Base-by-base conservation (phyloP, 2,329 filamentous ascomycete species). In the Corynespora cassiicola region DNA sequence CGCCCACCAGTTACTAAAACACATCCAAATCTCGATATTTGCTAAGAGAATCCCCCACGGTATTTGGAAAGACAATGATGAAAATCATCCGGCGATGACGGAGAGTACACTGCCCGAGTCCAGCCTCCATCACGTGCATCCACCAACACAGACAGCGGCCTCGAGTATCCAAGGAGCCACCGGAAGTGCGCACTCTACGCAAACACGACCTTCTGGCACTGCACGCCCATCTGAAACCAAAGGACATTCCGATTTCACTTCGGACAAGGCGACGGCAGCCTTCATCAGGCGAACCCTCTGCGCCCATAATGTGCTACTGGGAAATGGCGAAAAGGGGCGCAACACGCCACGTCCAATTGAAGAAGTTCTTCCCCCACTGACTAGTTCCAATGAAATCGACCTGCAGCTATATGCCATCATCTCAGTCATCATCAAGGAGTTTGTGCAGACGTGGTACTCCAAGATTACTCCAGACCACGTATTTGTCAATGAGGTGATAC, bases 331-430 rank as follows among this genome's bases (percentile, higher is more conserved):
- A 39, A 73, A 77, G 30, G 62, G 58, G 17, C 75, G 52, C 75
- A 87, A 70, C 75, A 86, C 71, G 54, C 80, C 79, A 28, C 75
- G 75, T 57, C 81, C 88, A 31, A 85, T 95, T 53, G 84, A 95
- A 44, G 87, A 91, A 54, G 75, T 96, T 27, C 75, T 99, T 29
- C 94, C 92, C 42, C 90, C 91, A 24, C 77, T 99, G 60, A 97
- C 92, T 31, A 96, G 90, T 73, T 90, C 90, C 34, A 95, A 96
- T 67, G 90, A 95, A 55, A 83, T 97, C 43, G 94, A 99, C 68
- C 74, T 95, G 39, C 88, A 99, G 71, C 79, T 99, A 4, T 99
- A 97, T 65, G 92, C 89, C 18, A 81, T 97, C 44, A 84, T 99
- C 45, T 88, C 94, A 35, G 87, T 97, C 42, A 84, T 97, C 46